Base-by-base conservation (phyloP, 2,329 filamentous ascomycete genomes). In the Colletotrichum horii region DNA sequence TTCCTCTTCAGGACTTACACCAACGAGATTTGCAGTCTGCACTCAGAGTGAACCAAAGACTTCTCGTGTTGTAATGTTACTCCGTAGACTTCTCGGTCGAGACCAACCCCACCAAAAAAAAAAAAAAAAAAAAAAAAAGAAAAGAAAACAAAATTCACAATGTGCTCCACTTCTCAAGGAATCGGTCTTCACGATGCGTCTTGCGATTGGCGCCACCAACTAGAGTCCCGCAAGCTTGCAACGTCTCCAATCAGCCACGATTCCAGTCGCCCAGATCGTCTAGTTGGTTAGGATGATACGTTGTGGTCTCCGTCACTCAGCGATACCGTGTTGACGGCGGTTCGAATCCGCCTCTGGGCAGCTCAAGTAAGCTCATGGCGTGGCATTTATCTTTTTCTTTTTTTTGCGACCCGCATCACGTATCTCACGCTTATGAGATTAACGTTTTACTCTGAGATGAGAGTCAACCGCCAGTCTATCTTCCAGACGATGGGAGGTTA, bases 211-310 rank as follows among this genome's bases (percentile, higher is more conserved):
- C 48, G 9, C 19, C 14, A 24, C 19, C n/a, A 34, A 22, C 28
- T 56, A 56, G 65, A 56, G 28, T 32, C 65, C 11, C 9, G 24
- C 28, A 55, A 66, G 28, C 12, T 19, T 8, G 8, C 0, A 6
- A 3, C 14, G 9, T 8, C 19, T 61, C 14, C 52, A 38, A 9
- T 6, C n/a, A 15, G n/a, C n/a, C 55, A 48, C 3, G 15, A 15
- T 24, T 32, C 43, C 12, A 30, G 16, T 69, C 22, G 66, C 66
- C 66, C 66, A 69, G 66, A 69, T 69, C 66, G 66, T 69, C 66
- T 69, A 69, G 66, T 69, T 69, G 66, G 55, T 69, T 69, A 69
- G 66, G 66, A 69, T 69, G 66, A 69, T 69, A 69, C 66, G 66
- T 69, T 69, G 66, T 69, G 66, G 66, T 69, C 66, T 69, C 43